Evolutionary conservation across 768 basidiomycete genomes (phyloP).

Genomic region (Collybia nuda): DNA sequence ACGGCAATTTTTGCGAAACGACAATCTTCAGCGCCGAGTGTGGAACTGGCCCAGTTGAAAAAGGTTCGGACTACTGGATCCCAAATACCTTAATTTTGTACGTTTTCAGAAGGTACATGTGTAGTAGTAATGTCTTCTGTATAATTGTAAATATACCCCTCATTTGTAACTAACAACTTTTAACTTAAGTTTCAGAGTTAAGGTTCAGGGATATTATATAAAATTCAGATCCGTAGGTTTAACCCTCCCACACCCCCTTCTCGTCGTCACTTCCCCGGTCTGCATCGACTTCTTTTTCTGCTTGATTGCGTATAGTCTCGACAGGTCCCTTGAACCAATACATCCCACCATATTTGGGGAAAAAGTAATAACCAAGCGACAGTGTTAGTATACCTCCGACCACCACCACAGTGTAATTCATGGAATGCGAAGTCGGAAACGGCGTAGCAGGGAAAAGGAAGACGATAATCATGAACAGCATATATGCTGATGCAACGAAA

Average conservation of each 20-base stretch:
- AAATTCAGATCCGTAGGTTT: too few relatives aligned
- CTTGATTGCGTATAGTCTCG: constrained; percentile 1
- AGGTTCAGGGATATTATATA: too few relatives aligned
- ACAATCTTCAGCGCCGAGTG: too few relatives aligned
- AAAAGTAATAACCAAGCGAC: constrained; percentile 64
- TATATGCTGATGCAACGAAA: constrained; percentile 55
- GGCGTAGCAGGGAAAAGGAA: constrained; percentile 65
- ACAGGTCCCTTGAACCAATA: constrained; percentile 56
- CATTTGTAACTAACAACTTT: too few relatives aligned
- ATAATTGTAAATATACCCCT: too few relatives aligned
- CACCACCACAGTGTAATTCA: constrained; percentile 78
- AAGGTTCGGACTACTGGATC: too few relatives aligned
- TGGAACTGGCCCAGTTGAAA: too few relatives aligned
- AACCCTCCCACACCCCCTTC: not conserved
- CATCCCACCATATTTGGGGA: constrained; percentile 67
- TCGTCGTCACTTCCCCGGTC: not conserved
- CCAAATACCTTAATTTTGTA: too few relatives aligned
- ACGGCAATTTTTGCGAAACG: too few relatives aligned
- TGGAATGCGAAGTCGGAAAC: constrained; percentile 36
- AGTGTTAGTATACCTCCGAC: constrained; percentile 56
- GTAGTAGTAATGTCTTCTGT: too few relatives aligned
- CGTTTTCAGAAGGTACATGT: too few relatives aligned
- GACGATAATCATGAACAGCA: constrained; percentile 62
- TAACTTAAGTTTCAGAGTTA: too few relatives aligned
- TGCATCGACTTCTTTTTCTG: not conserved